Evolutionary conservation across 495 filamentous ascomycete genomes (phyloP), one percentile per base, ranked within the genome.

Genomic region (Filosporella fistucella): DNA sequence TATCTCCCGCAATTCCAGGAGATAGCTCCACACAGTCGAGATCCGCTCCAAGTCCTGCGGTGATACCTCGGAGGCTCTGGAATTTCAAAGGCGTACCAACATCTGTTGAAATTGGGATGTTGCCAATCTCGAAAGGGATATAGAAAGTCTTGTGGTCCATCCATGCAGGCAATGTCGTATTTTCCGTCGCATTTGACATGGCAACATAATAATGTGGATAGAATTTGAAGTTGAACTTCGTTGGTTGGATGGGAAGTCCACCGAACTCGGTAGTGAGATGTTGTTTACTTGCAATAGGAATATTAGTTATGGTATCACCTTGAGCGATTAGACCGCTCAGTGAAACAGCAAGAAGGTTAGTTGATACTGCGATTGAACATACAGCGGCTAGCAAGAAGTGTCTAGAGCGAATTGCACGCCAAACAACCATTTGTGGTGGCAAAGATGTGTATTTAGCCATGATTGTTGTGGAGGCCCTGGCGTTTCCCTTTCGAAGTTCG

Each of bases 371-470:
- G 20, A 64, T 61, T 0, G 42, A 26, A 39, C 69, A 70, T 6
- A 74, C 54, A 0, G 51, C 42, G 7, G 49, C 61, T 1, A 75
- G 55, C 1, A 69, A 14, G 21, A 67, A 50, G 44, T 77, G 71
- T 0, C 63, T 22, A 7, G 56, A 42, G 2, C 56, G 55, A 2
- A 72, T 35, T 0, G 74, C 68, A 20, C 59, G 56, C 51, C 62
- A 62, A 20, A 70, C 12, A 0, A 42, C 46, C 8, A 77, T 38
- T 14, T 70, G 72, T n/a, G 74, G 73, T 2, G 73, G 68, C 0
- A 67, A 30, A 14, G 65, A 63, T 7, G 64, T 68, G 49, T 76
- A 76, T 43, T 61, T 62, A 2, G 64, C 40, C 1, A 56, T 41
- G 3, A 76, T 45, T 3, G 71, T 68, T 13, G 4, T 51, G 2